These are phyloP conservation scores for Hypoxylon sp. DNA, from an alignment of 2,329 filamentous ascomycete genomes.

Conservation along the genomic window DNA sequence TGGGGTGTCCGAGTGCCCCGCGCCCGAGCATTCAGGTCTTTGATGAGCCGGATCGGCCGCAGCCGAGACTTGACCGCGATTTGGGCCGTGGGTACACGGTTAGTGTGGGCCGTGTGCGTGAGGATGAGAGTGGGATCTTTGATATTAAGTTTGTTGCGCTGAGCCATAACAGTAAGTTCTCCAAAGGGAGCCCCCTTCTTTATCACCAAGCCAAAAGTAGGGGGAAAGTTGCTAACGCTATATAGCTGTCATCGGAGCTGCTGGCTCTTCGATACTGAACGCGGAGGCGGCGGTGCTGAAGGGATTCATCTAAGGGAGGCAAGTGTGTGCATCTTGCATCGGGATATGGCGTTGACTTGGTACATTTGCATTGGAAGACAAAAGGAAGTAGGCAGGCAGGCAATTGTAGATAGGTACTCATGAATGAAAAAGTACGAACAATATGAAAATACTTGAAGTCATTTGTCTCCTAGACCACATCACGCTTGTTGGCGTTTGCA, in stretches of 20 bases:
- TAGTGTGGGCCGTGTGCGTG: constrained; percentile 86
- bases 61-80: constrained; percentile 90
- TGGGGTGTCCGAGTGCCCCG: constrained; percentile 91
- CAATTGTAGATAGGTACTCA: constrained; percentile 3
- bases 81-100: constrained; percentile 89
- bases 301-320: constrained; percentile 74
- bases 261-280: constrained; percentile 95
- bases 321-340: constrained; percentile 11
- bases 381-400: background rate
- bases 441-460: background rate
- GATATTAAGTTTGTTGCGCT: constrained; percentile 95
- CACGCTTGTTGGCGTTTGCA: background rate
- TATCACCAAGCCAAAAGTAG: no score
- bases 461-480: background rate
- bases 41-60: constrained; percentile 89
- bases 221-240: constrained; percentile 37
- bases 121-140: constrained; percentile 90
- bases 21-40: constrained; percentile 85
- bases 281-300: constrained; percentile 93
- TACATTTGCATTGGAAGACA: constrained; percentile 22
- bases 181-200: no score
- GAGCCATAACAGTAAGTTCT: constrained; percentile 81
- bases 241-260: constrained; percentile 88
- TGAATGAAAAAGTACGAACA: background rate
- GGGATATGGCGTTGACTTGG: constrained; percentile 23